Conservation (phyloP, 2,329 filamentous ascomycete species). For the Botryotinia globosa region DNA sequence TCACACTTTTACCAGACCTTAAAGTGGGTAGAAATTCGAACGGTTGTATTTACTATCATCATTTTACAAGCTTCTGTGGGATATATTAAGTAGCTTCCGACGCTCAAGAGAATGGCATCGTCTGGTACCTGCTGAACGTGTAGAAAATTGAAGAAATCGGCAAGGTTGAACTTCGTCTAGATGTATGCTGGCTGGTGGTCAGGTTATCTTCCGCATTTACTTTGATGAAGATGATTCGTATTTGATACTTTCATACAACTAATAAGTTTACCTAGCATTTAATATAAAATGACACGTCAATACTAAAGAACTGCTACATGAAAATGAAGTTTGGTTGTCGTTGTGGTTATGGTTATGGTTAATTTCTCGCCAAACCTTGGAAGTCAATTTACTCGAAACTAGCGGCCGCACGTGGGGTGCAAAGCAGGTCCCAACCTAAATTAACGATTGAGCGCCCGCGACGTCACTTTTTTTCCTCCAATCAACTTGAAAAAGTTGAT, state of each 20-base stretch:
- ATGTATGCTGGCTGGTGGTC: neutral
- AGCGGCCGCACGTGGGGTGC: neutral
- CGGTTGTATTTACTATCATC: too few relatives aligned
- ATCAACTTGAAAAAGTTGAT: neutral
- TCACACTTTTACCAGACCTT: too few relatives aligned
- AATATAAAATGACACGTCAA: neutral
- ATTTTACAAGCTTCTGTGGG: too few relatives aligned
- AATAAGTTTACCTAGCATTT: neutral
- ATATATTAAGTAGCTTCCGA: too few relatives aligned
- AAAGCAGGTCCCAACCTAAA: slow-evolving; percentile 3
- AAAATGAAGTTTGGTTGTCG: neutral
- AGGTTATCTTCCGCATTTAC: neutral
- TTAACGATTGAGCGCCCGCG: neutral
- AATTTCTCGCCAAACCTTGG: neutral
- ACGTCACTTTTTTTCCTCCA: slow-evolving; percentile 15
- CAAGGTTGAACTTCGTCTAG: neutral
- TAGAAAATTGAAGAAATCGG: neutral
- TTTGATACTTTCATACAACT: neutral
- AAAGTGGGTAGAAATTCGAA: too few relatives aligned
- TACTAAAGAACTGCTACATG: neutral
- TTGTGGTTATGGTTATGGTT: too few relatives aligned
- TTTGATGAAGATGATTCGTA: neutral
- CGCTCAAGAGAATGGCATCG: neutral
- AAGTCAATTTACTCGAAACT: neutral
- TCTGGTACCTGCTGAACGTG: neutral